A percentile compares a stretch with the other conserved stretches of the same genome.
phyloP scores from a whole-genome alignment of 495 filamentous ascomycete species.

The Bacidia gigantensis region DNA sequence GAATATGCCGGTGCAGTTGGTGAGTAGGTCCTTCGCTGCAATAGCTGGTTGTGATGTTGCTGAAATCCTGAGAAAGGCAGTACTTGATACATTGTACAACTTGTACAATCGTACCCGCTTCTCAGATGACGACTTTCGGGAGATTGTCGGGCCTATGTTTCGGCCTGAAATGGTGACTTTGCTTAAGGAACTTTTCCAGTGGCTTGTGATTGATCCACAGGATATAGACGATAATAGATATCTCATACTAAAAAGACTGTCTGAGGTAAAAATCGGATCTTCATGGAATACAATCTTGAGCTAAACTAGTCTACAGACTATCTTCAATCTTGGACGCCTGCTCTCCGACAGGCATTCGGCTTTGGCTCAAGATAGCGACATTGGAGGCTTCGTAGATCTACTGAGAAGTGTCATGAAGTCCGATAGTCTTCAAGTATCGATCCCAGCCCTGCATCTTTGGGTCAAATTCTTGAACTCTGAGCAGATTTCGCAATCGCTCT shows the following conservation, averaged over 20 bases:
- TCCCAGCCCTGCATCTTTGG: conserved; percentile 84
- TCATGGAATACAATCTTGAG: not conserved
- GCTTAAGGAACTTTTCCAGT: conserved; percentile 65
- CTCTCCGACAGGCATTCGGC: conserved; percentile 60
- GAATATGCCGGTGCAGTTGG: conserved; percentile 62
- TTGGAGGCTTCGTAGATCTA: conserved; percentile 66
- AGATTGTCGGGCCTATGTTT: conserved; percentile 68
- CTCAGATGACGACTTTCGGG: conserved; percentile 64
- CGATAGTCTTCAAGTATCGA: conserved; percentile 80
- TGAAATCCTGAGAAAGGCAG: conserved; percentile 41
- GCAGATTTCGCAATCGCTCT: conserved; percentile 46
- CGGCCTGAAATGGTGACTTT: conserved; percentile 52
- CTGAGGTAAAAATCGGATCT: conserved; percentile 47
- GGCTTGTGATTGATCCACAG: conserved; percentile 63
- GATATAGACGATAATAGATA: conserved; percentile 87
- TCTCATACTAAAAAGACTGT: conserved; percentile 79
- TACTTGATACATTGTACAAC: conserved; percentile 69
- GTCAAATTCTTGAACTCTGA: conserved; percentile 60
- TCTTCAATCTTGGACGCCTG: conserved; percentile 71
- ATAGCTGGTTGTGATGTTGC: conserved; percentile 9
- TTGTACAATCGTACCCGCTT: conserved; percentile 64
- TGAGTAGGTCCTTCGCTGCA: conserved; percentile 21
- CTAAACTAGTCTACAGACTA: conserved; percentile 39
- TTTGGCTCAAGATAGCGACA: conserved; percentile 45
- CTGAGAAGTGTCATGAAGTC: conserved; percentile 67